These are phyloP conservation scores for Calonectria honghensis DNA, from an alignment of 2,329 filamentous ascomycete species.

Conservation along the genomic window DNA sequence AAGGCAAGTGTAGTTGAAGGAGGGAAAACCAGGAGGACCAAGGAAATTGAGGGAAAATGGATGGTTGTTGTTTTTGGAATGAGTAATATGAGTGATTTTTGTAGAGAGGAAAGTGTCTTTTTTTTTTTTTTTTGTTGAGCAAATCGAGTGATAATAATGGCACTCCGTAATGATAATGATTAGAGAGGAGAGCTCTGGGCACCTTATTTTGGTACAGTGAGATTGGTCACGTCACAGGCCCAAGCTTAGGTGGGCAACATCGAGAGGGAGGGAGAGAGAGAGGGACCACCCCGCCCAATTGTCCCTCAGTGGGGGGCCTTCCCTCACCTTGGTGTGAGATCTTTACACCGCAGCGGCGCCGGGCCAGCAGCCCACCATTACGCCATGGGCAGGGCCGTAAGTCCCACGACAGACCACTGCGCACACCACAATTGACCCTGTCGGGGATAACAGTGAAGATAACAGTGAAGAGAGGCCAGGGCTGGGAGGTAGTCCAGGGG, in stretches of 20 bases:
- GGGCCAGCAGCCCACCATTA: constrained; percentile 24
- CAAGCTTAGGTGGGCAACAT: not conserved
- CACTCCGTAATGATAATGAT: constrained; percentile 28
- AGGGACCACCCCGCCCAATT: not conserved
- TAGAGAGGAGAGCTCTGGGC: not conserved
- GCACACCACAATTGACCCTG: not conserved
- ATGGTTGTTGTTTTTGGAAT: not conserved
- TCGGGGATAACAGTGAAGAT: not conserved
- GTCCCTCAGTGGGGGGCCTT: no score
- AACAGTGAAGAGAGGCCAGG: not conserved
- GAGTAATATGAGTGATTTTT: constrained; percentile 22
- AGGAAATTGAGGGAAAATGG: not conserved
- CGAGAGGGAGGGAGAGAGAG: not conserved
- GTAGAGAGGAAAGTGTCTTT: not conserved
- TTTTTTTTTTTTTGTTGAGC: constrained; percentile 21
- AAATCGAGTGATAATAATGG: constrained; percentile 24
- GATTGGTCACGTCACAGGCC: constrained; percentile 8
- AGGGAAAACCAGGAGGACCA: not conserved
- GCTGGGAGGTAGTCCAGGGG: not conserved
- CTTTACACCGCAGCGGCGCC: constrained; percentile 22
- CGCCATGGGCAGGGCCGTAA: not conserved
- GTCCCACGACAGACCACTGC: constrained; percentile 21
- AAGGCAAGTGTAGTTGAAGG: not conserved
- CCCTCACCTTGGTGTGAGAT: constrained; percentile 4
- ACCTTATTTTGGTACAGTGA: not conserved